These are phyloP conservation scores for Penicillium sp. DNA, from an alignment of 2,329 filamentous ascomycete species.

Conservation along the genomic window DNA sequence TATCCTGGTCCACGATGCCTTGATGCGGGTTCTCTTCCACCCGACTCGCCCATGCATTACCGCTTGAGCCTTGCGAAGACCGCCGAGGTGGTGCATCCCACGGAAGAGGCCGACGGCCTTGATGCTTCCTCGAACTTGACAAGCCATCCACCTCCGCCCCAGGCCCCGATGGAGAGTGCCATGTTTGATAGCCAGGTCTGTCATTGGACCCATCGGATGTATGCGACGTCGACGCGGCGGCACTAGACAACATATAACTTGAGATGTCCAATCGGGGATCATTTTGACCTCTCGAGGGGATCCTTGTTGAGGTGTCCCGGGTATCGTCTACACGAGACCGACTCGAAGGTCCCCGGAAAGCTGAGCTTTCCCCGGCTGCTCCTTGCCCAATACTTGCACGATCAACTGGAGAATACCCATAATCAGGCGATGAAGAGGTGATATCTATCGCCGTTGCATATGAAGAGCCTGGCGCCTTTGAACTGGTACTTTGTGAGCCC, in stretches of 20 bases:
- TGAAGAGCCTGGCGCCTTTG: constrained; percentile 30
- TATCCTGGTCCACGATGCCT: not conserved
- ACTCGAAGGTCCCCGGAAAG: not conserved
- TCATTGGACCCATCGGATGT: not conserved
- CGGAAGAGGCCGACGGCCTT: not conserved
- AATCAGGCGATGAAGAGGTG: constrained; percentile 32
- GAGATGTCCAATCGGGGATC: not conserved
- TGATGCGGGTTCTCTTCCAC: not conserved
- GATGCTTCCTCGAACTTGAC: not conserved
- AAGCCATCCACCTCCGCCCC: not conserved
- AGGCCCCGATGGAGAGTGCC: not conserved
- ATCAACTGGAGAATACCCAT: not conserved
- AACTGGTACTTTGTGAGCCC: constrained; percentile 17
- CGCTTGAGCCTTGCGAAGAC: not conserved
- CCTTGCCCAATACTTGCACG: not conserved
- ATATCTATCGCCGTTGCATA: constrained; percentile 38
- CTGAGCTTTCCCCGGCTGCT: not conserved
- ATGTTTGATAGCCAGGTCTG: not conserved
- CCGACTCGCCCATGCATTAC: not conserved
- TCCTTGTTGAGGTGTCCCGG: not conserved
- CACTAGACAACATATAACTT: not conserved
- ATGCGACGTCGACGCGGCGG: not conserved
- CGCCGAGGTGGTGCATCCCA: not conserved
- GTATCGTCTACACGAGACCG: not conserved
- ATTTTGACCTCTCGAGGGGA: not conserved